Evolutionary conservation across 257 asterid genomes (phyloP), one percentile per base, ranked within the genome.

Genomic region (Solanum chaucha): DNA sequence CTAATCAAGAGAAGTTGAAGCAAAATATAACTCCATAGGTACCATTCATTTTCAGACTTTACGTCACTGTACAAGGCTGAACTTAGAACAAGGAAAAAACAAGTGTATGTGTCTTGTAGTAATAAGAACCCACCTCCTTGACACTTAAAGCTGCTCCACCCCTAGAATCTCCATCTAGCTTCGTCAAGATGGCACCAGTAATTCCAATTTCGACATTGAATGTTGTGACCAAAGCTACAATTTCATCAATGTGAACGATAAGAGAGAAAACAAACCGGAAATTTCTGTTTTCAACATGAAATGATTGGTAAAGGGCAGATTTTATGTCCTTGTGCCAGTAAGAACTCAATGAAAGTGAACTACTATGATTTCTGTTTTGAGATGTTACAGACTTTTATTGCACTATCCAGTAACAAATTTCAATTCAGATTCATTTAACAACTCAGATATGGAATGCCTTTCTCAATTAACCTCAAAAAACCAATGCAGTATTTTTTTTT

Each of bases 71-170:
- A 48, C 58, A 55, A 34, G 22, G 58, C 20, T 74, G 10, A 5
- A 74, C 82, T 36, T 11, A 38, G 82, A 74, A 74, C 32, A 22
- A 6, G 19, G 19, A 74, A 74, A 74, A 38, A 38, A 3, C 34
- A 1, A 6, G 6, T 36, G 3, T 5, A 74, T 38, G 32, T 82
- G 55, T 67, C 51, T 20, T 77, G 82, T 46, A 68, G 80, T 38
- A 83, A 72, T 74, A 81, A 90, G 85, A 87, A 80, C 90, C 78
- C 74, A 96, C 99, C 99, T 97, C 99, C 91, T 93, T 95, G 74
- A 97, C 98, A 85, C 98, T 94, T 92, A 97, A 93, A 84, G 99
- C 99, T 72, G 99, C 98, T 90, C 99, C 99, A 86, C 99, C 99
- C 94, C 99, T 94, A 85, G 99, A 97, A 91, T 97, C 99, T 41